Base-by-base conservation (phyloP, 306 rosid genomes). In the Castanea sativa region DNA sequence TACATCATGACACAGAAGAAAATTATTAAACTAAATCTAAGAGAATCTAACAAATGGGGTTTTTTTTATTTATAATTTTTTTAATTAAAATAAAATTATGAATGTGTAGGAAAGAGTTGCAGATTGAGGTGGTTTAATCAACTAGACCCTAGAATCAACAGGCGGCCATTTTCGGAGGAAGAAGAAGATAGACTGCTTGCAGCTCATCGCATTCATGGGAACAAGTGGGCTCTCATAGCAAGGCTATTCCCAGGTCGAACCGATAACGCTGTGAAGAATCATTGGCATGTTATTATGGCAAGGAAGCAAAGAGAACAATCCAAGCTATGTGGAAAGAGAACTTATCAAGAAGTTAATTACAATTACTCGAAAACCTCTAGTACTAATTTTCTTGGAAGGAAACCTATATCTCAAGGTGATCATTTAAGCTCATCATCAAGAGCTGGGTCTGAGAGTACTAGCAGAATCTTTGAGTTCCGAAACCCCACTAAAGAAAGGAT, bases 201-300 rank as follows among this genome's bases (percentile, higher is more conserved):
- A 0, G 98, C 98, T 3, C 98, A 93, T 41, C 86, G 94, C 19
- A 73, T 93, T 79, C 98, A 96, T 61, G 99, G 99, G 16, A 96
- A 96, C 83, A 96, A 96, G 79, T 96, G 99, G 99, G 97, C 99
- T 14, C 85, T 93, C 2, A 96, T 96, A 63, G 97, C 99, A 5
- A 89, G 99, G 73, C 88, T 93, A 11, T 96, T 96, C 70, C 97
- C 97, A 0, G 97, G 99, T 13, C 78, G 99, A 68, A 96, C 99
- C 0, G 99, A 93, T 68, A 96, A 96, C 61, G 94, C 99, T 25
- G 99, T 96, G 67, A 96, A 96, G 91, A 96, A 96, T 56, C 99
- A 96, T 60, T 96, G 99, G 99, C 99, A 96, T 58, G 99, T 96
- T 52, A 85, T 96, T 6, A 93, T 91, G 97, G 99, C 99, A 13